Evolutionary conservation across 306 rosid genomes (phyloP), one percentile per base, ranked within the genome.

Genomic region (Castanopsis chinensis): DNA sequence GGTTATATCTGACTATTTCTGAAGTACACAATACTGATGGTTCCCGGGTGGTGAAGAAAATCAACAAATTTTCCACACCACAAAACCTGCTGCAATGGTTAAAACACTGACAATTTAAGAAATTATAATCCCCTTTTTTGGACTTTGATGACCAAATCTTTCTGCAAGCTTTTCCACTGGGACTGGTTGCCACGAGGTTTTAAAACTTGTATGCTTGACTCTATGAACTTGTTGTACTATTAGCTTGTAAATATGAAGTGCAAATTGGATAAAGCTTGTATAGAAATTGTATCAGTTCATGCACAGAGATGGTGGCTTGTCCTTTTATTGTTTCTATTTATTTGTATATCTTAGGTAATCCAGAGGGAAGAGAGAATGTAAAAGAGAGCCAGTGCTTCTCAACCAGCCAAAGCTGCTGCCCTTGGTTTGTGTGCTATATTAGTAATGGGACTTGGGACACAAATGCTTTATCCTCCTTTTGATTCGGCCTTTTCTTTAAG

Each of bases 211-310:
- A 72, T 52, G 57, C 64, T 35, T 30, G 64, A 45, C 49, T 76
- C 53, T 76, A 76, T 30, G 72, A 32, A 64, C 15, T 28, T 15
- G 9, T 41, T 41, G 53, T 59, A 71, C 71, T 72, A 58, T 59
- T 20, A 49, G 28, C 69, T 54, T 73, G 83, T 74, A 80, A 23
- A 80, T 80, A 73, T 72, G 21, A 72, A 60, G 43, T 79, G 49
- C 35, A 72, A 72, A 45, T 19, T 23, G 14, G 71, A 56, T 57
- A 43, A 57, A 72, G 58, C 78, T 58, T 79, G 82, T 79, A 72
- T 21, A 79, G 82, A 25, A 45, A 32, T 21, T 51, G 54, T 79
- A 3, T 45, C 57, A 11, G 33, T 45, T 56, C 20, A 21, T 49
- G 55, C 25, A 32, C 41, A 71, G 21, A 49, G 25, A 35, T 41